Evolutionary conservation across 1,284 basidiomycete species (phyloP).

Genomic region (Ceratobasidium sp.): DNA sequence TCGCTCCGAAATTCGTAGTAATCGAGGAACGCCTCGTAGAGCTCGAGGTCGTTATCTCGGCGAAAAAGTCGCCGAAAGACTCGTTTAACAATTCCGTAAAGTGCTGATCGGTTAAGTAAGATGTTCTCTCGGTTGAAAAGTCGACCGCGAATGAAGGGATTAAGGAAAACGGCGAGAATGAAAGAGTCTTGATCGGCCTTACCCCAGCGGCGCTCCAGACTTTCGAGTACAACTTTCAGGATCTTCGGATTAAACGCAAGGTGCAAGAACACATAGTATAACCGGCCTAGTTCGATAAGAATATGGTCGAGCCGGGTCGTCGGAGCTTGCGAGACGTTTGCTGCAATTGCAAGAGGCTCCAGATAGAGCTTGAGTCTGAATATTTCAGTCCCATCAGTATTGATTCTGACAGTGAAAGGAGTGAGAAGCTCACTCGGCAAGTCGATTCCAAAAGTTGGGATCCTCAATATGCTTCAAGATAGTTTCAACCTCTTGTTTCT

Average conservation of each 20-base stretch:
- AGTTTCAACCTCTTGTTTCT: no score
- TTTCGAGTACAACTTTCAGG: conserved; percentile 54
- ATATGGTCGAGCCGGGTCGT: conserved; percentile 60
- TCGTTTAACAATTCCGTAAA: background rate
- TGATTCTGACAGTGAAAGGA: no score
- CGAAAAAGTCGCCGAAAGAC: conserved; percentile 3
- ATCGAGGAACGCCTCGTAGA: conserved; percentile 9
- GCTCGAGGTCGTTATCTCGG: background rate
- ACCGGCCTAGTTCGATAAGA: conserved; percentile 58
- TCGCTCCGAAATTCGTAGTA: background rate
- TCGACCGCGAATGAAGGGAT: conserved; percentile 52
- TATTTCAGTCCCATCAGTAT: background rate
- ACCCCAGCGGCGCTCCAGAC: conserved; percentile 61
- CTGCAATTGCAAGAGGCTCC: conserved; percentile 61
- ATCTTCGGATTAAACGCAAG: background rate
- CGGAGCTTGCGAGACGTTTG: conserved; percentile 59
- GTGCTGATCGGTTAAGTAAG: no score
- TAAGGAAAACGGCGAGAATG: conserved; percentile 61
- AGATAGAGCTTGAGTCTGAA: conserved; percentile 57
- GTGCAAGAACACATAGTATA: conserved; percentile 50
- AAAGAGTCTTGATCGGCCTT: conserved; percentile 63
- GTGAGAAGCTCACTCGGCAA: no score
- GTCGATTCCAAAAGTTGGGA: no score
- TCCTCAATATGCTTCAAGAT: no score
- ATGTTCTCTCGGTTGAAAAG: background rate